Percentiles rank a stretch among this genome's conserved stretches.
phyloP scores from a whole-genome alignment of 75 land plant genomes.

The Gnetum montanum region DNA sequence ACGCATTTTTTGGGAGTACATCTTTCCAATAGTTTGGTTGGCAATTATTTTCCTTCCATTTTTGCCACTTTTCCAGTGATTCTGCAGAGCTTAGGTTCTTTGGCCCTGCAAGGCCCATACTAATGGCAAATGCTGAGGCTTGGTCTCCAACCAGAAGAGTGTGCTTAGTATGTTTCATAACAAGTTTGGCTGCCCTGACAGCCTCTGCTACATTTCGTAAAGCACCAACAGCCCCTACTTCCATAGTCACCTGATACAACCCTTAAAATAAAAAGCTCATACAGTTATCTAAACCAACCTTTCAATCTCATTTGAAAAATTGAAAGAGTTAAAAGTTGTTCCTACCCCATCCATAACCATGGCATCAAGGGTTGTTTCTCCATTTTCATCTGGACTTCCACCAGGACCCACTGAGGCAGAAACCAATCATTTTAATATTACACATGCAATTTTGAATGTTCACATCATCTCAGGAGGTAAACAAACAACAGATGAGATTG shows the following conservation, averaged over 20 bases:
- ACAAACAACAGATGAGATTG: too few species aligned
- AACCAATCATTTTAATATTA: too few species aligned
- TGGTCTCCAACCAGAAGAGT: slow-evolving; percentile 90
- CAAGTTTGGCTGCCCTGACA: slow-evolving; percentile 75
- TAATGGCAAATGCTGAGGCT: slow-evolving; percentile 79
- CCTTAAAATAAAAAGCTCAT: slow-evolving; percentile 27
- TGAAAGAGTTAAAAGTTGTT: too few species aligned
- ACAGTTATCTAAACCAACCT: neutral
- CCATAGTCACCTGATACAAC: slow-evolving; percentile 71
- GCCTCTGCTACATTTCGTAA: slow-evolving; percentile 83
- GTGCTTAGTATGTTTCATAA: slow-evolving; percentile 77
- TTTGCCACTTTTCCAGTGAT: slow-evolving; percentile 61
- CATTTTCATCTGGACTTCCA: slow-evolving; percentile 97
- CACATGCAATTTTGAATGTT: too few species aligned
- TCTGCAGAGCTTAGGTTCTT: slow-evolving; percentile 76
- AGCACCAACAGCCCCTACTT: slow-evolving; percentile 94
- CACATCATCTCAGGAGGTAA: too few species aligned
- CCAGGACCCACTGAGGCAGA: slow-evolving; percentile 77
- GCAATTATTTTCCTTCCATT: slow-evolving; percentile 62
- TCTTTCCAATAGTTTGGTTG: slow-evolving; percentile 89
- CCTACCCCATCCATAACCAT: slow-evolving; percentile 96
- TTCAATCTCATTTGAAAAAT: neutral
- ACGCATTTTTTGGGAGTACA: slow-evolving; percentile 57
- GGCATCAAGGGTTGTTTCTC: slow-evolving; percentile 97
- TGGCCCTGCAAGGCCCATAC: slow-evolving; percentile 92